These are phyloP conservation scores for Skeletonema marinoi DNA, from an alignment of 108 stramenopile genomes.

Conservation along the genomic window DNA sequence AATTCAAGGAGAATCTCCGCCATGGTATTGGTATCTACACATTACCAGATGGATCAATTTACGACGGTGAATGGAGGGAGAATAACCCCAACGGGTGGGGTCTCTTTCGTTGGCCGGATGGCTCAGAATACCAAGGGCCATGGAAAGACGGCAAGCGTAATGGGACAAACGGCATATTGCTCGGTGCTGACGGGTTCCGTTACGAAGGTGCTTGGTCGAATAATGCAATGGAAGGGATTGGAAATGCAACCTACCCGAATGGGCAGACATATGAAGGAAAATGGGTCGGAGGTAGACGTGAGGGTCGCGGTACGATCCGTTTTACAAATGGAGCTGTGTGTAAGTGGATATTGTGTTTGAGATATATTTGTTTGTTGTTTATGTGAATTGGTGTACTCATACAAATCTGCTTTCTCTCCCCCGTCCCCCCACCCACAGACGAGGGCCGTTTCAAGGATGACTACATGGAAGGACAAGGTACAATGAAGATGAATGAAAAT, in stretches of 20 bases:
- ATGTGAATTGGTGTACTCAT: not conserved
- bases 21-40: slow-evolving; percentile 79
- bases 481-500: slow-evolving; percentile 78
- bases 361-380: not conserved
- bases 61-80: slow-evolving; percentile 88
- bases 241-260: slow-evolving; percentile 81
- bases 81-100: slow-evolving; percentile 78
- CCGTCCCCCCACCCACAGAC: slow-evolving; percentile 23
- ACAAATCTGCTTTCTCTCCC: not conserved
- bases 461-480: slow-evolving; percentile 90
- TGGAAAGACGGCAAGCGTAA: slow-evolving; percentile 87
- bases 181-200: slow-evolving; percentile 75
- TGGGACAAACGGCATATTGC: slow-evolving; percentile 73
- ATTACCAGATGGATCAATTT: slow-evolving; percentile 71
- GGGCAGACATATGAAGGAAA: slow-evolving; percentile 87
- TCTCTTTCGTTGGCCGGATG: slow-evolving; percentile 78
- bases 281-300: slow-evolving; percentile 73
- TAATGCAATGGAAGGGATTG: slow-evolving; percentile 90
- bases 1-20: slow-evolving; percentile 80
- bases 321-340: slow-evolving; percentile 86
- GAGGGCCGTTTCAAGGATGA: slow-evolving; percentile 93
- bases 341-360: slow-evolving; percentile 14
- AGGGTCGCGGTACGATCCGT: slow-evolving; percentile 86
- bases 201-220: slow-evolving; percentile 91
- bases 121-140: slow-evolving; percentile 74